Evolutionary conservation across 768 basidiomycete species (phyloP).

Genomic region (Boletus coccyginus): DNA sequence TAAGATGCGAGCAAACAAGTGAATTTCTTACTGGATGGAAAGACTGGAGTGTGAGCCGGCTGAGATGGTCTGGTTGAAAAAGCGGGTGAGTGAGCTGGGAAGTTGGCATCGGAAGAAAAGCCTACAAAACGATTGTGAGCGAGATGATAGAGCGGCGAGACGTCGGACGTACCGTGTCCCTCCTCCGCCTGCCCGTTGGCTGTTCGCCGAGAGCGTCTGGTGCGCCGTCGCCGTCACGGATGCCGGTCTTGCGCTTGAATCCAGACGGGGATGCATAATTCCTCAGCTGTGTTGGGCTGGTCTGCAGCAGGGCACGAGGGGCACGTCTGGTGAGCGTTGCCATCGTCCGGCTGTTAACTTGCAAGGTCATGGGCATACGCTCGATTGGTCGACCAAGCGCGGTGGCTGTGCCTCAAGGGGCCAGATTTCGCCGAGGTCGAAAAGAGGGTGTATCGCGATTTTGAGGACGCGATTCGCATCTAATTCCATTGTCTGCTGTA

Average conservation of each 20-base stretch:
- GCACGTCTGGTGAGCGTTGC: conserved; percentile 13
- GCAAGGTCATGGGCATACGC: neutral
- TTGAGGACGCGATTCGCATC: no score
- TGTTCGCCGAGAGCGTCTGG: conserved; percentile 18
- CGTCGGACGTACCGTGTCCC: conserved; percentile 17
- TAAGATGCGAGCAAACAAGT: neutral
- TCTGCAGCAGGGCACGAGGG: conserved; percentile 5
- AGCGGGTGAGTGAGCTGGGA: conserved; percentile 38
- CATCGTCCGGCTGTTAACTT: conserved; percentile 6
- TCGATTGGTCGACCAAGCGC: no score
- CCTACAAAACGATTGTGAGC: conserved; percentile 25
- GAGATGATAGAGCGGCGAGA: neutral
- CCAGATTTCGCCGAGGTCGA: no score
- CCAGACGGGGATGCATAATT: conserved; percentile 18
- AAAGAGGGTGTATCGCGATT: no score
- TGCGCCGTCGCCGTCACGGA: conserved; percentile 6
- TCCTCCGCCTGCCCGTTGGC: conserved; percentile 22
- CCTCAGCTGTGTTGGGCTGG: neutral
- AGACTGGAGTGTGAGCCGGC: conserved; percentile 36
- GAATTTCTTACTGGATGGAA: conserved; percentile 42
- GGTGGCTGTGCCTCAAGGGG: no score
- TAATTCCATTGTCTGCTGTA: no score
- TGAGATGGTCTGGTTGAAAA: conserved; percentile 38
- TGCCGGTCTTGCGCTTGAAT: conserved; percentile 22
- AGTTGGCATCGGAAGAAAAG: conserved; percentile 42